phyloP scores from a whole-genome alignment of 306 rosid genomes.

The Parietaria judaica region DNA sequence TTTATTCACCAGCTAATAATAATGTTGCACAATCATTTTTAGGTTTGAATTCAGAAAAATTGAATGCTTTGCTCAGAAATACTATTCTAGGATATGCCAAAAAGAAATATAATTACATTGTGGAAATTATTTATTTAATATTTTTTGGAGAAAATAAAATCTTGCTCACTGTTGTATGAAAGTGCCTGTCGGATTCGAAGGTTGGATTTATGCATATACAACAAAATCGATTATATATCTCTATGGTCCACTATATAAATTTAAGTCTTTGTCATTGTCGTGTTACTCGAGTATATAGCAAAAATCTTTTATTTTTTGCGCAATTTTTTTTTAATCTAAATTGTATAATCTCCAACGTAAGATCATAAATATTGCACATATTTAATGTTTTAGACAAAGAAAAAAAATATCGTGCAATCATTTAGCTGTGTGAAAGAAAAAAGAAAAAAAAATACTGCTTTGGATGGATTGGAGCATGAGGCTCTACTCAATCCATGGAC shows the following conservation, averaged over 20 bases:
- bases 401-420: too few species aligned
- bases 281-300: not conserved
- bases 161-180: slow-evolving; percentile 2
- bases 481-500: too few species aligned
- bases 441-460: too few species aligned
- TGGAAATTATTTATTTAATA: not conserved
- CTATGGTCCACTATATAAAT: slow-evolving; percentile 6
- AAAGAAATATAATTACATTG: not conserved
- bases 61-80: too few species aligned
- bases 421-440: too few species aligned
- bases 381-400: too few species aligned
- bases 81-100: not conserved
- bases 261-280: slow-evolving; percentile 1
- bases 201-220: slow-evolving; percentile 9
- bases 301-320: not conserved
- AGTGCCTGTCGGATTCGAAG: slow-evolving; percentile 10
- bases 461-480: too few species aligned
- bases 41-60: too few species aligned
- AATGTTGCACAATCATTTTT: too few species aligned
- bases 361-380: not conserved
- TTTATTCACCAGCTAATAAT: too few species aligned
- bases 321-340: not conserved
- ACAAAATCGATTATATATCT: slow-evolving; percentile 3
- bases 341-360: not conserved
- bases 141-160: not conserved